Evolutionary conservation across 2,329 filamentous ascomycete species (phyloP).

Genomic region (Elsinoe fawcettii): DNA sequence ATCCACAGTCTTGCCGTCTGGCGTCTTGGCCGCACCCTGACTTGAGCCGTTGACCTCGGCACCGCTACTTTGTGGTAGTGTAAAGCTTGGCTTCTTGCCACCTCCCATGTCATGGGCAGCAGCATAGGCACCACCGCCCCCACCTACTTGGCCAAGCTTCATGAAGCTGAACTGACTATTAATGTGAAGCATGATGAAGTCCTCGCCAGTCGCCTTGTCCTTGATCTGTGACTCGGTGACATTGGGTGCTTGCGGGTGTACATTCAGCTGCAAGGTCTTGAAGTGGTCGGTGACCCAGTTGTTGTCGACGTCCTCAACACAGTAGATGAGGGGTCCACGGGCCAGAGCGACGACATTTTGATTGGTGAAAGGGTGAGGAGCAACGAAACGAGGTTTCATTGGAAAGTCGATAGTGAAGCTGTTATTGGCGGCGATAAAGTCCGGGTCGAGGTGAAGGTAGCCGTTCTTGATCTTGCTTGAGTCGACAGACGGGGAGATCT

Average conservation of each 20-base stretch:
- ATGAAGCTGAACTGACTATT: slow-evolving; percentile 18
- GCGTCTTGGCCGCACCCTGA: neutral
- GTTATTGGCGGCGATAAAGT: slow-evolving; percentile 35
- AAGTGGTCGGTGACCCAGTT: slow-evolving; percentile 50
- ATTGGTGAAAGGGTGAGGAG: slow-evolving; percentile 50
- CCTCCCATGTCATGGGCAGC: neutral
- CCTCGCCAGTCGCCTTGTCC: slow-evolving; percentile 23
- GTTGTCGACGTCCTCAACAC: slow-evolving; percentile 53
- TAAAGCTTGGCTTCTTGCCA: slow-evolving; percentile 8
- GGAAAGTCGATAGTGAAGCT: slow-evolving; percentile 40
- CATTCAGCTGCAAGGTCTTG: slow-evolving; percentile 34
- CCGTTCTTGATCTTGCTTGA: slow-evolving; percentile 36
- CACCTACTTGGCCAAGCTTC: neutral
- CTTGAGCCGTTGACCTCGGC: neutral
- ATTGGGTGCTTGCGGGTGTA: slow-evolving; percentile 5
- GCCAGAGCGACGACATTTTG: slow-evolving; percentile 48
- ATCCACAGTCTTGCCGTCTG: slow-evolving; percentile 16
- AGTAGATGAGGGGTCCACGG: slow-evolving; percentile 54
- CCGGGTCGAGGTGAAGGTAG: slow-evolving; percentile 42
- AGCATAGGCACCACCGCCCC: neutral
- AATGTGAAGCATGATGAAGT: slow-evolving; percentile 26
- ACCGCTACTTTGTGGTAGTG: neutral
- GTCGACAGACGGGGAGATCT: slow-evolving; percentile 29
- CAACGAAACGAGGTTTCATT: slow-evolving; percentile 42
- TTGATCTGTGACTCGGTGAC: slow-evolving; percentile 20